Conservation (phyloP, 1,139 yeast genomes). For the Geotrichum europaeum region DNA sequence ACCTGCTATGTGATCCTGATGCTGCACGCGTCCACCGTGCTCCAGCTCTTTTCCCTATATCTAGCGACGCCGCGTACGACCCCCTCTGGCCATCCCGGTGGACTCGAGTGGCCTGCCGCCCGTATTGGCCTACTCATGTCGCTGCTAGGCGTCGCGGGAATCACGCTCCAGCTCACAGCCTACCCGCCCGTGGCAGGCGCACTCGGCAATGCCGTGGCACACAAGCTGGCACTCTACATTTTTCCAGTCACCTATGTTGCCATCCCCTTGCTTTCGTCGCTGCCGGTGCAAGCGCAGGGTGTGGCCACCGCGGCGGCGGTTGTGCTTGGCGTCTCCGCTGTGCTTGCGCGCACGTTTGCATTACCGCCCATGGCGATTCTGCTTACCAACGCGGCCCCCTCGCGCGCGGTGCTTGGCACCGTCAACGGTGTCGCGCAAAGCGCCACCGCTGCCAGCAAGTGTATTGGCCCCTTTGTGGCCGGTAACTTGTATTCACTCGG, state of each 20-base stretch:
- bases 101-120: slow-evolving; percentile 43
- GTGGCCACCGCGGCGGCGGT: slow-evolving; percentile 31
- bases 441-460: slow-evolving; percentile 48
- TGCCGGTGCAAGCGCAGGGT: background rate
- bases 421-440: slow-evolving; percentile 32
- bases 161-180: slow-evolving; percentile 44
- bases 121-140: slow-evolving; percentile 52
- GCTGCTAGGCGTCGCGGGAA: slow-evolving; percentile 50
- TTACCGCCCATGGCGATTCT: slow-evolving; percentile 32
- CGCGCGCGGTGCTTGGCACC: slow-evolving; percentile 26
- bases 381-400: slow-evolving; percentile 30
- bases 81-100: slow-evolving; percentile 39
- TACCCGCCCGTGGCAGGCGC: slow-evolving; percentile 52
- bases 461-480: slow-evolving; percentile 51
- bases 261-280: slow-evolving; percentile 40
- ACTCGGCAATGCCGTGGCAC: slow-evolving; percentile 44
- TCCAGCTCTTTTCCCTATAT: slow-evolving; percentile 55
- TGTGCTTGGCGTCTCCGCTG: slow-evolving; percentile 12
- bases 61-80: slow-evolving; percentile 44
- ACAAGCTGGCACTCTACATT: slow-evolving; percentile 39
- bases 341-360: slow-evolving; percentile 29
- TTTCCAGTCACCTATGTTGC: slow-evolving; percentile 47
- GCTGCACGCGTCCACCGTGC: slow-evolving; percentile 48
- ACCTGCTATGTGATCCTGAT: slow-evolving; percentile 33
- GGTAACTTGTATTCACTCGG: slow-evolving; percentile 47